A percentile compares a stretch with the other conserved stretches of the same genome.
Evolutionary conservation across 768 basidiomycete genomes (phyloP).

Genomic region (Lactarius tabidus): DNA sequence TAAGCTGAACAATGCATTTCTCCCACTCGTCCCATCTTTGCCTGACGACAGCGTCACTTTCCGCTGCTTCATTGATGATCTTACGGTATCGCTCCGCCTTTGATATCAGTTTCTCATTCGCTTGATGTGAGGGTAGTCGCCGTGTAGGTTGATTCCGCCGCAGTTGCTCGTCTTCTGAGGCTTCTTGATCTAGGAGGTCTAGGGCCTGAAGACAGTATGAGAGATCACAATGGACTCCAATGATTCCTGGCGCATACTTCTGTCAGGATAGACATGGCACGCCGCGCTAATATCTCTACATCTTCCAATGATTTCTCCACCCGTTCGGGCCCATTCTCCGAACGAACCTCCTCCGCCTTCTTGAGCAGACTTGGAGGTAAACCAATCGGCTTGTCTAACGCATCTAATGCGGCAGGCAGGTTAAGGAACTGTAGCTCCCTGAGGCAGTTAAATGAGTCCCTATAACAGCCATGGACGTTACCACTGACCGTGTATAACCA

Average conservation of each 20-base stretch:
- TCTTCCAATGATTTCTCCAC: constrained; percentile 72
- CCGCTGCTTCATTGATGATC: constrained; percentile 67
- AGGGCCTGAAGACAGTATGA: constrained; percentile 59
- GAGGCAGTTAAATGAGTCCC: not conserved
- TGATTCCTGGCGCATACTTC: constrained; percentile 51
- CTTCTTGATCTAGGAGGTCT: constrained; percentile 88
- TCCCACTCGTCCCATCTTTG: constrained; percentile 92
- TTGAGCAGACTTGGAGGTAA: constrained; percentile 83
- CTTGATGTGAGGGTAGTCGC: constrained; percentile 70
- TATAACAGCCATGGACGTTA: not conserved
- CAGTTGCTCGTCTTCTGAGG: constrained; percentile 74
- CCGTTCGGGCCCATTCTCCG: constrained; percentile 68
- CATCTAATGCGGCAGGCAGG: constrained; percentile 83
- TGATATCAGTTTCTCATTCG: constrained; percentile 66
- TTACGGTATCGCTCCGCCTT: constrained; percentile 67
- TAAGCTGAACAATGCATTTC: constrained; percentile 61
- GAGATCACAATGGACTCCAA: not conserved
- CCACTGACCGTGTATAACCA: constrained; percentile 49
- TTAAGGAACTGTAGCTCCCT: constrained; percentile 69
- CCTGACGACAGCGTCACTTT: constrained; percentile 72
- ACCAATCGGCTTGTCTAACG: constrained; percentile 80
- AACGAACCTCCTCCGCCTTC: constrained; percentile 80
- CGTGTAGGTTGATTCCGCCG: constrained; percentile 46
- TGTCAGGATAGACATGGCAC: constrained; percentile 59
- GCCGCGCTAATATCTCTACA: constrained; percentile 59